Evolutionary conservation across 768 basidiomycete species (phyloP).

Genomic region (Phylloporus arenicola): DNA sequence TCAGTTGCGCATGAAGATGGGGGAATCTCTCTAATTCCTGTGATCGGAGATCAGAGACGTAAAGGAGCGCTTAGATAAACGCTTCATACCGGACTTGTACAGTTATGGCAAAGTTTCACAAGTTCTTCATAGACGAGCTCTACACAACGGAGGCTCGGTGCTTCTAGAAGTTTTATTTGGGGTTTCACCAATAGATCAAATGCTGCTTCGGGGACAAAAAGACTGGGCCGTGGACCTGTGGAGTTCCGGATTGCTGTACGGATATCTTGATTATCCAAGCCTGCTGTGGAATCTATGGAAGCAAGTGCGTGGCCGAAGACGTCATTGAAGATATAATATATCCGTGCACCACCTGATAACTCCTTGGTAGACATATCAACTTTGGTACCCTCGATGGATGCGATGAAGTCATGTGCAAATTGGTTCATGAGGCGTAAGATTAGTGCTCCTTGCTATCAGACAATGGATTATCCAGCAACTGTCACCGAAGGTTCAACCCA

Average conservation of each 20-base stretch:
- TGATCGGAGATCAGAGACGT: slow-evolving; percentile 10
- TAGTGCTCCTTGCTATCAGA: slow-evolving; percentile 69
- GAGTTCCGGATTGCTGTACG: slow-evolving; percentile 98
- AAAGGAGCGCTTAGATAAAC: background rate
- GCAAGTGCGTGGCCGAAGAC: slow-evolving; percentile 90
- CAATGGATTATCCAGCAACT: slow-evolving; percentile 9
- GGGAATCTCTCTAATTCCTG: slow-evolving; percentile 97
- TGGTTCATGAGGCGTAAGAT: slow-evolving; percentile 97
- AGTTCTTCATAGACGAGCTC: slow-evolving; percentile 98
- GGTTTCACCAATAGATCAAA: slow-evolving; percentile 97
- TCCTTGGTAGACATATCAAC: slow-evolving; percentile 97
- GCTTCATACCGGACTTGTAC: slow-evolving; percentile 75
- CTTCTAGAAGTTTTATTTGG: slow-evolving; percentile 93
- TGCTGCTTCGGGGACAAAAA: slow-evolving; percentile 96
- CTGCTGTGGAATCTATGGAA: slow-evolving; percentile 84
- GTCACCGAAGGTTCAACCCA: slow-evolving; percentile 16
- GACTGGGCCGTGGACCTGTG: slow-evolving; percentile 90
- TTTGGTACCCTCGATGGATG: slow-evolving; percentile 95
- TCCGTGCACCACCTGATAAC: slow-evolving; percentile 93
- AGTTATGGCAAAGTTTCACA: slow-evolving; percentile 99
- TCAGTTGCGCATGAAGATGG: slow-evolving; percentile 82
- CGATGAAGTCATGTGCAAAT: slow-evolving; percentile 94
- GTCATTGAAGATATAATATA: slow-evolving; percentile 99
- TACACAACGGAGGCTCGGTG: slow-evolving; percentile 91
- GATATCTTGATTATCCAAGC: slow-evolving; percentile 91